Percentiles rank a stretch among this genome's conserved stretches.
Conservation (phyloP, 2,329 filamentous ascomycete genomes). For the Scedosporium boydii region DNA sequence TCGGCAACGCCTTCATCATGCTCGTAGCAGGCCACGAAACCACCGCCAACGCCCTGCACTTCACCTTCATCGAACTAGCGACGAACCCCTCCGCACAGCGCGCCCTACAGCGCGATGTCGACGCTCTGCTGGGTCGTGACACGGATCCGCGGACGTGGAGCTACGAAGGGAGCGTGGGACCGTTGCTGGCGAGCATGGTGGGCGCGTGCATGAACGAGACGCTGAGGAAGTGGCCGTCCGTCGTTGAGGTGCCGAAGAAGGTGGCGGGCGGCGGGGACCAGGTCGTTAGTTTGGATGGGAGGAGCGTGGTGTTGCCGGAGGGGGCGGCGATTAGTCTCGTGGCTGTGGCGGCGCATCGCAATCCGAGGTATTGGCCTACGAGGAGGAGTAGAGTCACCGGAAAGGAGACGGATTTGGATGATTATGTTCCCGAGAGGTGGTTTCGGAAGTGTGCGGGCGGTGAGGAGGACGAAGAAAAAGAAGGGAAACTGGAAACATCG, state of each 20-base stretch:
- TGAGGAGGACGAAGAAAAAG: slow-evolving; percentile 11
- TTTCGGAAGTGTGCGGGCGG: slow-evolving; percentile 26
- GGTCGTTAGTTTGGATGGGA: slow-evolving; percentile 47
- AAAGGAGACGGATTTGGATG: slow-evolving; percentile 47
- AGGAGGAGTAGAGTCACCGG: slow-evolving; percentile 32
- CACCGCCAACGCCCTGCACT: slow-evolving; percentile 66
- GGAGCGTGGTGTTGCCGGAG: slow-evolving; percentile 47
- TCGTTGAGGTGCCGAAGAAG: slow-evolving; percentile 63
- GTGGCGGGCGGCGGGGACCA: slow-evolving; percentile 41
- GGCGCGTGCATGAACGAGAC: slow-evolving; percentile 73
- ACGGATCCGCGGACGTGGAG: slow-evolving; percentile 54
- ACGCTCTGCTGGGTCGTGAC: slow-evolving; percentile 48
- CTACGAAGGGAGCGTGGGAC: slow-evolving; percentile 58
- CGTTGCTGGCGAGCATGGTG: slow-evolving; percentile 58
- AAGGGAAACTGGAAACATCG: slow-evolving; percentile 11
- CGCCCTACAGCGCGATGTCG: slow-evolving; percentile 58
- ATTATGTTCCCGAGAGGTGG: slow-evolving; percentile 68
- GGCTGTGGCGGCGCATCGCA: slow-evolving; percentile 49
- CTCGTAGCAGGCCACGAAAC: slow-evolving; percentile 73
- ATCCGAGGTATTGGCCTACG: slow-evolving; percentile 64
- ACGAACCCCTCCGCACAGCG: slow-evolving; percentile 54
- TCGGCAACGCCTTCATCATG: slow-evolving; percentile 63
- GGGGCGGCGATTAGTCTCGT: slow-evolving; percentile 46
- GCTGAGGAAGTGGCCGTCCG: slow-evolving; percentile 62
- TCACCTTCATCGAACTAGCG: slow-evolving; percentile 58